Base-by-base conservation (phyloP, 2,329 filamentous ascomycete species). In the Aciculosporium take region DNA sequence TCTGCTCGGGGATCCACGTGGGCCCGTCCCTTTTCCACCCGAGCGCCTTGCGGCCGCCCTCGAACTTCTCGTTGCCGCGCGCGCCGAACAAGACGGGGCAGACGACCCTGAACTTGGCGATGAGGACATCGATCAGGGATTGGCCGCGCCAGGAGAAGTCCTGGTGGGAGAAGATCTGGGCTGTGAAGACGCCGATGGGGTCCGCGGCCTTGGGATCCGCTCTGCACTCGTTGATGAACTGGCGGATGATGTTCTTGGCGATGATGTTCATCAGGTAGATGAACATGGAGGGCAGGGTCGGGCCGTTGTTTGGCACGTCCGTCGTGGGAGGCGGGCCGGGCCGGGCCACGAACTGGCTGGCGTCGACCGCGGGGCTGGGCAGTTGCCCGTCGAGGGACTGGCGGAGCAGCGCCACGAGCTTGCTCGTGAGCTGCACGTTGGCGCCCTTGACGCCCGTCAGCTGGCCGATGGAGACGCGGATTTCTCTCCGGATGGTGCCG, bases 1-100 rank as follows among this genome's bases (percentile, higher is more conserved):
- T 65, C 56, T 86, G 78, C 51, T 84, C 79, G 2, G 69, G 64
- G 45, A 82, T 67, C 66, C 73, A 89, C 6, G 63, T 62, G 5
- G 70, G 68, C 7, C 65, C 68, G 10, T 76, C 71, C 48, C 69
- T 75, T 59, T 69, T 72, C 85, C 86, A 94, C 0, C 85, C 86
- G 2, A 94, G 61, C n/a, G 73, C 70, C 15, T 61, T 50, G 10
- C 79, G 73, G 1, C 85, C 86, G 9, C 68, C 66, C 35, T 77
- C 71, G 1, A 79, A 93, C 46, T 71, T 78, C 56, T 94, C 85
- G 46, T 68, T 77, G 20, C 85, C 88, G 33, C 76, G 72, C 48
- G 88, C 76, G 15, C 89, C 89, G 56, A 93, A 96, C 0, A 98
- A 67, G 1, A 87, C 79, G 0, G 91, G 89, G 52, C 86, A 94